Evolutionary conservation across 2,329 filamentous ascomycete genomes (phyloP).

Genomic region (Fusarium pseudograminearum): DNA sequence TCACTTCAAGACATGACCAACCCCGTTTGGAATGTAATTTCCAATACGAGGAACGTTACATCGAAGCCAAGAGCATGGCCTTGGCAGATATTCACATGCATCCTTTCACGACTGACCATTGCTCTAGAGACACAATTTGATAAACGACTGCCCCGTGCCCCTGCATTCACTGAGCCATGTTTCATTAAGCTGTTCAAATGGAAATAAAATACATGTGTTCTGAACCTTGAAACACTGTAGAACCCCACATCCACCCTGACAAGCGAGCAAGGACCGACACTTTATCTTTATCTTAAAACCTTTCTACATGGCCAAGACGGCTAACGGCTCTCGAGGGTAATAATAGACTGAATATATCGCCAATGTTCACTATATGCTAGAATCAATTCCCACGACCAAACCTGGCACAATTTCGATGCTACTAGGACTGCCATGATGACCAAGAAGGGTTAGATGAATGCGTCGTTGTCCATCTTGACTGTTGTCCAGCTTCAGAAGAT

Average conservation of each 20-base stretch:
- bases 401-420: slow-evolving; percentile 25
- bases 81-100: background rate
- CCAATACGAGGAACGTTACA: slow-evolving; percentile 1
- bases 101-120: background rate
- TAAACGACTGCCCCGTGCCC: background rate
- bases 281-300: background rate
- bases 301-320: background rate
- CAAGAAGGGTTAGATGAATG: slow-evolving; percentile 11
- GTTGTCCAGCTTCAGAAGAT: background rate
- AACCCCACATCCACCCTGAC: background rate
- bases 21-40: background rate
- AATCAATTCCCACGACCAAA: slow-evolving; percentile 5
- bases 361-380: background rate
- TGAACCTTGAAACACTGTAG: background rate
- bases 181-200: background rate
- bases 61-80: background rate
- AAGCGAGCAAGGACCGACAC: background rate
- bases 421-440: background rate
- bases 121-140: background rate
- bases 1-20: background rate
- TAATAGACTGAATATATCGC: background rate
- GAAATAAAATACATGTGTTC: background rate
- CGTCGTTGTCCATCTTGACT: background rate
- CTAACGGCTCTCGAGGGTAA: too few species aligned
- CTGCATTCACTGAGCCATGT: background rate